Base-by-base conservation (phyloP, 768 basidiomycete species). In the Phaeotremella fagi region DNA sequence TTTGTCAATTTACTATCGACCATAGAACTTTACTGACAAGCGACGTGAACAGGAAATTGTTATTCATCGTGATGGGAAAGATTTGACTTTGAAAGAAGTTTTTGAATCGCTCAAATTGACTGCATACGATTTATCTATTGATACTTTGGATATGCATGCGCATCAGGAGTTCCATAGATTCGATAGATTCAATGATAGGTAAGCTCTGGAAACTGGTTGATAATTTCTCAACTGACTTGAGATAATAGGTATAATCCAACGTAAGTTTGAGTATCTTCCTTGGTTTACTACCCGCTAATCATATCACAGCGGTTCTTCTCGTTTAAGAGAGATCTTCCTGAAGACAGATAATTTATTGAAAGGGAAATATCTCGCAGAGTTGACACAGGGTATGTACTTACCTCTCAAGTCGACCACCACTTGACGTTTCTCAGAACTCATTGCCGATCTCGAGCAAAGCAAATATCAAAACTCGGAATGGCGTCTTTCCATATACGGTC, bases 381-480 rank as follows among this genome's bases (percentile, higher is more conserved):
- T 98, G 36, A 97, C 94, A 0, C 83, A 84, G 77, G 90, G 92
- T 88, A 49, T 22, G 61, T 55, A 5, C 26, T 15, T 44, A 24
- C 18, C n/a, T 18, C 22, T 20, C 20, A 38, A 29, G 48, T 37
- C n/a, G 52, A 23, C 15, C 11, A 24, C 16, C 4, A 23, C 33
- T n/a, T 44, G 18, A 18, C 14, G 33, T 9, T 41, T 7, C 9
- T 41, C 68, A 97, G 95, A 99, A 80, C 79, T 98, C 36, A 97
- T 98, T 83, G 86, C 80, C n/a, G 95, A 99, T 82, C 75, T 98
- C 26, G 90, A 98, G 71, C 90, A 95, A 71, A 91, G 87, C 78
- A 99, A 99, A 75, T 99, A 99, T 67, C 95, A 98, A 86, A 91
- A 92, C 61, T 90, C 88, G 57, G 95, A 99, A 77, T 99, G 95